A percentile compares a stretch with the other conserved stretches of the same genome.
Evolutionary conservation across 2,329 filamentous ascomycete genomes (phyloP).

Genomic region (Paracamarosporium sp.): DNA sequence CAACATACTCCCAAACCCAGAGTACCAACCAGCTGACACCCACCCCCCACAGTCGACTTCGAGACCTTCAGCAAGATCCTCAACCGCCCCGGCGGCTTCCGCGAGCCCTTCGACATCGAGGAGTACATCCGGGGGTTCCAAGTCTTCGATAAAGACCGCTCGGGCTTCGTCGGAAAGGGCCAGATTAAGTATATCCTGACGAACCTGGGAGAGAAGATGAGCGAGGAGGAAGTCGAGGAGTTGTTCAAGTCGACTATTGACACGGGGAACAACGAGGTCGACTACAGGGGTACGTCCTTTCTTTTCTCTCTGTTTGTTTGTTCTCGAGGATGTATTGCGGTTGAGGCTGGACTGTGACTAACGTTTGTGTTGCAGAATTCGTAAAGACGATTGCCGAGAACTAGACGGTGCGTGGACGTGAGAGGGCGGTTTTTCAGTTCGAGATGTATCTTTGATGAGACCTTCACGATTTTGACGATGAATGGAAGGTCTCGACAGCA

Average conservation of each 20-base stretch:
- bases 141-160: slow-evolving; percentile 99
- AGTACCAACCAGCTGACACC: neutral
- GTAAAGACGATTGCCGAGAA: slow-evolving; percentile 50
- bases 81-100: slow-evolving; percentile 97
- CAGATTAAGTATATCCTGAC: slow-evolving; percentile 98
- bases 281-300: slow-evolving; percentile 80
- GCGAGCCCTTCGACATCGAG: slow-evolving; percentile 95
- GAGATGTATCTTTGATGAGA: neutral
- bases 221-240: slow-evolving; percentile 98
- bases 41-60: slow-evolving; percentile 78
- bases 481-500: slow-evolving; percentile 28
- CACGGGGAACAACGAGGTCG: slow-evolving; percentile 93
- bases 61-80: slow-evolving; percentile 96
- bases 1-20: too few relatives aligned
- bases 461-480: slow-evolving; percentile 27
- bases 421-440: neutral
- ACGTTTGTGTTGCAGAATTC: slow-evolving; percentile 39
- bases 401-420: slow-evolving; percentile 22
- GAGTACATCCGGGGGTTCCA: slow-evolving; percentile 99
- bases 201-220: slow-evolving; percentile 99
- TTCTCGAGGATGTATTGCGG: neutral
- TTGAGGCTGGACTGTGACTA: neutral
- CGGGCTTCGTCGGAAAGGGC: slow-evolving; percentile 95
- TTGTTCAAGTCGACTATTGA: slow-evolving; percentile 93
- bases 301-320: neutral